These are phyloP conservation scores for Russula emetica DNA, from an alignment of 768 basidiomycete genomes.

Conservation along the genomic window DNA sequence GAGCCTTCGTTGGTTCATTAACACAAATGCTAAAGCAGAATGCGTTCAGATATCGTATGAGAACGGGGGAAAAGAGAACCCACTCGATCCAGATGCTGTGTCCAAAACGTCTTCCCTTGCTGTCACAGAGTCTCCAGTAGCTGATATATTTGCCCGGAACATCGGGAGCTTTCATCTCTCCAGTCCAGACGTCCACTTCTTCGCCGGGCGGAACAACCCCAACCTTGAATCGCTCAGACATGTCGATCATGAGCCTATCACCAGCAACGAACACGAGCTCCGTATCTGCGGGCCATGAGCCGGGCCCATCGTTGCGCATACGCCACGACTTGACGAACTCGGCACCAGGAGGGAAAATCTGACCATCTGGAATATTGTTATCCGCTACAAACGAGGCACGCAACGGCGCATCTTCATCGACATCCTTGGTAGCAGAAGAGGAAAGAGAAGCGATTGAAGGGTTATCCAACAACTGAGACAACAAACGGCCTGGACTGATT, in stretches of 20 bases:
- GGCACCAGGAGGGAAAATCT: slow-evolving; percentile 74
- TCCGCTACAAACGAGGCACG: slow-evolving; percentile 60
- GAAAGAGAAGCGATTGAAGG: slow-evolving; percentile 7
- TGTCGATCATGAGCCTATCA: slow-evolving; percentile 47
- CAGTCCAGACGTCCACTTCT: slow-evolving; percentile 61
- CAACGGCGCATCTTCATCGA: slow-evolving; percentile 32
- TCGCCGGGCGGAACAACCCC: slow-evolving; percentile 56
- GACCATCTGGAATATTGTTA: slow-evolving; percentile 69
- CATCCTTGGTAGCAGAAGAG: slow-evolving; percentile 6
- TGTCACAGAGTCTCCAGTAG: slow-evolving; percentile 70
- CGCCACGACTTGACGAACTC: slow-evolving; percentile 85
- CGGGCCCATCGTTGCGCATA: slow-evolving; percentile 58
- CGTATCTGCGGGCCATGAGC: slow-evolving; percentile 65
- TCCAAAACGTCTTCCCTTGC: slow-evolving; percentile 58
- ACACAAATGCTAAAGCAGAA: slow-evolving; percentile 55
- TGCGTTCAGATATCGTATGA: background rate
- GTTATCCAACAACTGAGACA: slow-evolving; percentile 24
- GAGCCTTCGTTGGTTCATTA: slow-evolving; percentile 41
- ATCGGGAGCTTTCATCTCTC: slow-evolving; percentile 81
- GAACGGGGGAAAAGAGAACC: slow-evolving; percentile 32
- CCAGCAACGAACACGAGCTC: slow-evolving; percentile 70
- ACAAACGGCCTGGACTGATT: slow-evolving; percentile 21
- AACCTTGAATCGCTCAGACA: slow-evolving; percentile 40
- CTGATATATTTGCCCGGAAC: slow-evolving; percentile 65
- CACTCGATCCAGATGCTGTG: slow-evolving; percentile 78